These are phyloP conservation scores for Tricholoma terreum DNA, from an alignment of 768 basidiomycete genomes.

Conservation along the genomic window DNA sequence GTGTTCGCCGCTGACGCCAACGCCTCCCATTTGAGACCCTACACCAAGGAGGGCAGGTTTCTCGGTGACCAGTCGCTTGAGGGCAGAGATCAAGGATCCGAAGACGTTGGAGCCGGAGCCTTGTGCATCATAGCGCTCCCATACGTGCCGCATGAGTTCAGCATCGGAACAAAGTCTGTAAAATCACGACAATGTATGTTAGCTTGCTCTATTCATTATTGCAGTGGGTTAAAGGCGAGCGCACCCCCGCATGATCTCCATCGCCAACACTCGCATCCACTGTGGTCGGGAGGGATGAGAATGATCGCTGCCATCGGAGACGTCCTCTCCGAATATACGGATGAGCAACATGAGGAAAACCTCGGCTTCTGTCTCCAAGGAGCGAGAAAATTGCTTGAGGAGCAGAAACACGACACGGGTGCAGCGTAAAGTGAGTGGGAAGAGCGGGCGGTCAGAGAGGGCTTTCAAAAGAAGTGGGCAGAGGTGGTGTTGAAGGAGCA, in stretches of 20 bases:
- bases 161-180: constrained; percentile 73
- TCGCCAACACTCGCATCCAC: constrained; percentile 89
- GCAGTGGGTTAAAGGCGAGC: constrained; percentile 1
- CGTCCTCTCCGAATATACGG: constrained; percentile 57
- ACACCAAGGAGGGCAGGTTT: constrained; percentile 84
- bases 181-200: neutral
- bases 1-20: constrained; percentile 52
- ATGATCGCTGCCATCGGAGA: constrained; percentile 22
- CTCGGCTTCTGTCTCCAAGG: constrained; percentile 81
- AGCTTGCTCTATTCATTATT: neutral
- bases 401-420: constrained; percentile 93
- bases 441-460: constrained; percentile 76
- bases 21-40: constrained; percentile 74
- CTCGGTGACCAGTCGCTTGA: constrained; percentile 87
- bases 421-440: constrained; percentile 86
- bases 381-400: constrained; percentile 83
- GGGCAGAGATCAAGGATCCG: constrained; percentile 70
- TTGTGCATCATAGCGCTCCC: constrained; percentile 71
- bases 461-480: constrained; percentile 87
- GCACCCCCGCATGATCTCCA: constrained; percentile 91
- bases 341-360: constrained; percentile 79
- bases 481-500: constrained; percentile 86
- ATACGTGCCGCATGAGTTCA: constrained; percentile 74
- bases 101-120: constrained; percentile 68
- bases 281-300: constrained; percentile 49